Conservation (phyloP, 352 stramenopile species). For the Albugo candida region DNA sequence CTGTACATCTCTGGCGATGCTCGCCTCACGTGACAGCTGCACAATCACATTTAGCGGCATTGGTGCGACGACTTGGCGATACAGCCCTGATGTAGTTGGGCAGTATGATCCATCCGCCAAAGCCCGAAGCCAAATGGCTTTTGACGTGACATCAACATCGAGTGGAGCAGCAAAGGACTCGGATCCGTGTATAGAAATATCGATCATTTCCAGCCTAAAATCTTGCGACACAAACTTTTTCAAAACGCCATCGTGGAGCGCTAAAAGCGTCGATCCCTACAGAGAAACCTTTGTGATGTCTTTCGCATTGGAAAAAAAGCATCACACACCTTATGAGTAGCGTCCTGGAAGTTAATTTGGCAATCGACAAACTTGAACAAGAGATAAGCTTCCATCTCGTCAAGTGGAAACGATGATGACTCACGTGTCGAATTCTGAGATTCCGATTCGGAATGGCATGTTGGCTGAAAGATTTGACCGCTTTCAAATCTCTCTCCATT, state of each 20-base stretch:
- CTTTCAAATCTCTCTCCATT: not conserved
- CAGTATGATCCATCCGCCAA: slow-evolving; percentile 37
- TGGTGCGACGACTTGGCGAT: slow-evolving; percentile 43
- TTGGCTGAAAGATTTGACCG: not conserved
- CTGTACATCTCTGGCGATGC: slow-evolving; percentile 20
- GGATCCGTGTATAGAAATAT: slow-evolving; percentile 36
- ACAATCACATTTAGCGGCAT: slow-evolving; percentile 34
- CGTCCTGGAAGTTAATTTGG: slow-evolving; percentile 60
- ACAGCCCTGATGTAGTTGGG: slow-evolving; percentile 28
- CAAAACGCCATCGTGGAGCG: slow-evolving; percentile 33
- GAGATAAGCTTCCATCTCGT: slow-evolving; percentile 22
- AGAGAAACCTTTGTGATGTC: not conserved
- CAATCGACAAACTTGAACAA: slow-evolving; percentile 59
- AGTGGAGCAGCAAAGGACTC: slow-evolving; percentile 46
- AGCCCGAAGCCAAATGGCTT: slow-evolving; percentile 39
- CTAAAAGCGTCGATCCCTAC: slow-evolving; percentile 38
- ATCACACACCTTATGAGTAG: slow-evolving; percentile 23
- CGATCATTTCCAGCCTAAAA: slow-evolving; percentile 24
- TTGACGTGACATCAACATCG: slow-evolving; percentile 50
- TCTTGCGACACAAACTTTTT: slow-evolving; percentile 33
- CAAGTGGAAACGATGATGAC: not conserved
- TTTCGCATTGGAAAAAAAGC: not conserved
- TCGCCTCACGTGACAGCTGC: slow-evolving; percentile 25
- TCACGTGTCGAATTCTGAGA: not conserved
- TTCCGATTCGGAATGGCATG: not conserved